Evolutionary conservation across 164 flowering plant genomes (phyloP), one percentile per base, ranked within the genome.

Genomic region (Pachysandra terminalis): DNA sequence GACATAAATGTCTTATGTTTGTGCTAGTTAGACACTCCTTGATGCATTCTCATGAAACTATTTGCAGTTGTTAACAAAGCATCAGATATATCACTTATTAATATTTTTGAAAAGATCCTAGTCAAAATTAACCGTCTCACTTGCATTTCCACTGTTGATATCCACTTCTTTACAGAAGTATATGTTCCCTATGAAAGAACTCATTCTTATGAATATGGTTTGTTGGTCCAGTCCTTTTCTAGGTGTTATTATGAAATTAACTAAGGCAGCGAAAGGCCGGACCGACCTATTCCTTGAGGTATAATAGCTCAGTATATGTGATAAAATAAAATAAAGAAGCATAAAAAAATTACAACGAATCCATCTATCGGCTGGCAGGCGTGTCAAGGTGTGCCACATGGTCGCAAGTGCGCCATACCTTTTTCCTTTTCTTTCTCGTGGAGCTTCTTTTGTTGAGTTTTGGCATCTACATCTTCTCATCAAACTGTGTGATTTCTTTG

Each of bases 381-480:
- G 83, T 48, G 69, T 74, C 70, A 58, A 69, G 49, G 53, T 40
- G 65, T 41, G 75, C 78, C 89, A 83, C 82, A 75, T 85, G 89
- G 83, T 74, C n/a, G 53, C 54, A 27, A 67, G 17, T 66, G 41
- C 16, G 61, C 87, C 89, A 70, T 75, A 81, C 74, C 86, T 87
- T 82, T 85, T 32, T 70, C 74, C 77, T 79, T 71, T 68, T 75
- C 65, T 65, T 70, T 73, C 57, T 66, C 60, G 17, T 66, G 70
- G 73, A 63, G 63, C 71, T 63, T 68, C 81, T 79, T 78, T 77
- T 78, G 75, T 79, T 64, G 76, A 81, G 79, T 84, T 81, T 76
- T 66, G 67, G 85, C 85, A 78, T 83, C 85, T 82, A 75, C 69
- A n/a, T n/a, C n/a, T 73, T 71, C 77, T 68, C 80, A 79, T 65